Conservation (phyloP, 257 asterid species). For the Misopates orontium region DNA sequence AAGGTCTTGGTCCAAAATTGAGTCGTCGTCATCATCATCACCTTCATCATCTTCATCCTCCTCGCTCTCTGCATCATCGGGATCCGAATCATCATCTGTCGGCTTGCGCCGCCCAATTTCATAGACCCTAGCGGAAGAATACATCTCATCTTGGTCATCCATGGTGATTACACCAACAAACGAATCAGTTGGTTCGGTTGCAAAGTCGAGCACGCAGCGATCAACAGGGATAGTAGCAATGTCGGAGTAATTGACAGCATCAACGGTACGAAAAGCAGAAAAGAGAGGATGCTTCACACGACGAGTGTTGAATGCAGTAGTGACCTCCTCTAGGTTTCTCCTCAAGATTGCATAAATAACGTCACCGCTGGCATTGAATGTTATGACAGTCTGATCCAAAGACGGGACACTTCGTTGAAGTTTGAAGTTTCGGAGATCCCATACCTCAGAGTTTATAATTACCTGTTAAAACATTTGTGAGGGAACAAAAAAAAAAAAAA, state of each 20-base stretch:
- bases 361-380: conserved; percentile 87
- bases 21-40: conserved; percentile 71
- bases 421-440: conserved; percentile 90
- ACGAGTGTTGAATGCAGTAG: conserved; percentile 73
- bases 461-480: conserved; percentile 51
- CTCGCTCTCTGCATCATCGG: conserved; percentile 92
- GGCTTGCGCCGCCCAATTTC: conserved; percentile 94
- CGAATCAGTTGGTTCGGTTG: conserved; percentile 90
- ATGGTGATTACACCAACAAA: conserved; percentile 84
- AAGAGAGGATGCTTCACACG: conserved; percentile 94
- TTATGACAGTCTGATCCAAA: conserved; percentile 77
- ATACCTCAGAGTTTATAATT: conserved; percentile 91
- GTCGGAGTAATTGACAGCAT: conserved; percentile 88
- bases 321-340: conserved; percentile 92
- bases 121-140: conserved; percentile 84
- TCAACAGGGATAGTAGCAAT: conserved; percentile 90
- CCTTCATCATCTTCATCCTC: conserved; percentile 86
- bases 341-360: conserved; percentile 88
- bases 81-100: conserved; percentile 94
- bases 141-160: conserved; percentile 98
- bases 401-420: conserved; percentile 89
- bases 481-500: not conserved
- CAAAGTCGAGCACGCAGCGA: conserved; percentile 93
- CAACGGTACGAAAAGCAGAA: conserved; percentile 92
- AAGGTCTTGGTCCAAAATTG: conserved; percentile 54